Conservation (phyloP, 192 early-diverging fungal species). For the Nowakowskiella sp. region DNA sequence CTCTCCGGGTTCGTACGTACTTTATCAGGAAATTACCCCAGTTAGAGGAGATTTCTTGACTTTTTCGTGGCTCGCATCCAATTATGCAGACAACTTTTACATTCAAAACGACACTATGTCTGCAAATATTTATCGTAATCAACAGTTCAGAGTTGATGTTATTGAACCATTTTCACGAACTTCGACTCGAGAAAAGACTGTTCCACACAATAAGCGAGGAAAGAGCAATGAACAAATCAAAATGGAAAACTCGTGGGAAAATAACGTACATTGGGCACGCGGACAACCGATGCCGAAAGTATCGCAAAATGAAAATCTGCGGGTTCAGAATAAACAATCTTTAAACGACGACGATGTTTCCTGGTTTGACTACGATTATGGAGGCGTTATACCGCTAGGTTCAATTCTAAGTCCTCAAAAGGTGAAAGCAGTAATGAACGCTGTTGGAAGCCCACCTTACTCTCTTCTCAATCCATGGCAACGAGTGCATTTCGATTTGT, state of each 20-base stretch:
- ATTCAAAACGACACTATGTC: neutral
- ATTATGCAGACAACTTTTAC: neutral
- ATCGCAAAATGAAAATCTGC: neutral
- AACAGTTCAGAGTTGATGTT: neutral
- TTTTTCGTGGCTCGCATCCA: neutral
- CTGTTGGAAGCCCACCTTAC: neutral
- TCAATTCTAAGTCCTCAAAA: neutral
- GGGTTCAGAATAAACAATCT: too few species aligned
- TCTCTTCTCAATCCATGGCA: neutral
- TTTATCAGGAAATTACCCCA: neutral
- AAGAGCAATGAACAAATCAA: neutral
- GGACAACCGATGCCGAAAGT: neutral
- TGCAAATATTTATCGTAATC: neutral
- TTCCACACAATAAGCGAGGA: too few species aligned
- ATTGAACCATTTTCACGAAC: neutral
- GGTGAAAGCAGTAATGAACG: neutral
- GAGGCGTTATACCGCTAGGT: neutral
- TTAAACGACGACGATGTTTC: neutral
- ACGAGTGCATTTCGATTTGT: neutral
- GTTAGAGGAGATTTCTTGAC: neutral
- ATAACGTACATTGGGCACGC: neutral
- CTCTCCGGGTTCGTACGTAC: neutral
- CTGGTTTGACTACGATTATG: neutral
- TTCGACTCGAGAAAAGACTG: neutral
- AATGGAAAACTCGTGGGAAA: neutral